Conservation (phyloP, 352 stramenopile species). For the Pilasporangium apinafurcum region DNA sequence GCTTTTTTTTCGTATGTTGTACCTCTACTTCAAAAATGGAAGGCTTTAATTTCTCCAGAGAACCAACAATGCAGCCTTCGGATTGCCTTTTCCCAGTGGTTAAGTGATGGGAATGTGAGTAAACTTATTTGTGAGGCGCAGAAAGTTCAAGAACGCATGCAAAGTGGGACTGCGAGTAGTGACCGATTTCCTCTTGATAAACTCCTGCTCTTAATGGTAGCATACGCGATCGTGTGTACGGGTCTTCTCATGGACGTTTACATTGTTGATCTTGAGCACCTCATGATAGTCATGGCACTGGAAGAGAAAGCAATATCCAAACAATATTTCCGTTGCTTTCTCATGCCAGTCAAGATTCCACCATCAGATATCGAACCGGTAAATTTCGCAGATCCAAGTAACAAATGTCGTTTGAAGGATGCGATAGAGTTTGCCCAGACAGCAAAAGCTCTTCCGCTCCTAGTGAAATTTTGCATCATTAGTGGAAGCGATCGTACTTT, state of each 20-base stretch:
- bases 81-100: too few species aligned
- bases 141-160: too few species aligned
- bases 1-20: too few species aligned
- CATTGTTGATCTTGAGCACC: conserved; percentile 17
- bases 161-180: not conserved
- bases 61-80: too few species aligned
- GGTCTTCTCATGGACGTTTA: conserved; percentile 10
- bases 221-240: conserved; percentile 16
- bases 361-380: too few species aligned
- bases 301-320: not conserved
- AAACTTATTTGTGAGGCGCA: too few species aligned
- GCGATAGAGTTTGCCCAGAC: conserved; percentile 1
- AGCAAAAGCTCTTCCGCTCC: not conserved
- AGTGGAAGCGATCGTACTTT: conserved; percentile 1
- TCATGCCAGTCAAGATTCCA: not conserved
- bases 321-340: not conserved
- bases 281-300: not conserved
- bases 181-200: not conserved
- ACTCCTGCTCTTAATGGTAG: conserved; percentile 13
- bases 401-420: not conserved
- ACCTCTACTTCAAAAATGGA: too few species aligned
- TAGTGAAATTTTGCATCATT: conserved; percentile 4
- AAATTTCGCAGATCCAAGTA: too few species aligned
- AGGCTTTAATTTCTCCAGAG: too few species aligned
- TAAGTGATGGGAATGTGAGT: too few species aligned